phyloP scores from a whole-genome alignment of 2,329 filamentous ascomycete genomes.

The Thelonectria olida region DNA sequence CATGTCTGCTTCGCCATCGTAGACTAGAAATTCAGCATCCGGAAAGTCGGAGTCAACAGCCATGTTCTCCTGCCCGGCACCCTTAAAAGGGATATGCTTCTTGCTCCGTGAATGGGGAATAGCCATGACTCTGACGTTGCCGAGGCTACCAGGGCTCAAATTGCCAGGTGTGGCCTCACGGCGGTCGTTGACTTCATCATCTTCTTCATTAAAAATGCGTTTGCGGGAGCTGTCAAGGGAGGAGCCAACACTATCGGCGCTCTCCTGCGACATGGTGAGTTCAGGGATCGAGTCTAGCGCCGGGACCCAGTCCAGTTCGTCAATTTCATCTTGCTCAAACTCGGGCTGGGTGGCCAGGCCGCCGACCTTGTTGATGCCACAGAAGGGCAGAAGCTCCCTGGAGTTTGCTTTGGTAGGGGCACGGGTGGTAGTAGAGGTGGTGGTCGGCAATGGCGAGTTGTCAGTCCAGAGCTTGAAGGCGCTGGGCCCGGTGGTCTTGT shows the following conservation, averaged over 20 bases:
- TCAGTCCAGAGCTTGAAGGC: conserved; percentile 62
- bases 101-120: conserved; percentile 50
- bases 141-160: conserved; percentile 48
- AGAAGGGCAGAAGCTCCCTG: conserved; percentile 80
- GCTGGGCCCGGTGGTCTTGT: conserved; percentile 74
- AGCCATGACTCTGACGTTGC: conserved; percentile 58
- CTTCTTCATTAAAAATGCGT: conserved; percentile 54
- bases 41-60: conserved; percentile 67
- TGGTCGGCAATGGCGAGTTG: conserved; percentile 33
- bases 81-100: conserved; percentile 35
- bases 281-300: conserved; percentile 54
- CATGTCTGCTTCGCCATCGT: conserved; percentile 54
- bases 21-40: conserved; percentile 73
- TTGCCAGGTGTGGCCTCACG: conserved; percentile 51
- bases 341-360: conserved; percentile 70
- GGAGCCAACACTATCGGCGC: conserved; percentile 50
- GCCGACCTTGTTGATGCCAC: conserved; percentile 80
- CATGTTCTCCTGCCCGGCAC: conserved; percentile 58
- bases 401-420: conserved; percentile 42
- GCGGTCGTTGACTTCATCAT: conserved; percentile 48
- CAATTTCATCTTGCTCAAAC: conserved; percentile 35
- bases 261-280: conserved; percentile 65
- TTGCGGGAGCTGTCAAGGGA: conserved; percentile 52
- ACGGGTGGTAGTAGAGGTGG: conserved; percentile 16
- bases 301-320: conserved; percentile 45